Percentiles rank a stretch among this genome's conserved stretches.
These are phyloP conservation scores for Aspergillus caelatus DNA, from an alignment of 2,329 filamentous ascomycete species.

Conservation along the genomic window DNA sequence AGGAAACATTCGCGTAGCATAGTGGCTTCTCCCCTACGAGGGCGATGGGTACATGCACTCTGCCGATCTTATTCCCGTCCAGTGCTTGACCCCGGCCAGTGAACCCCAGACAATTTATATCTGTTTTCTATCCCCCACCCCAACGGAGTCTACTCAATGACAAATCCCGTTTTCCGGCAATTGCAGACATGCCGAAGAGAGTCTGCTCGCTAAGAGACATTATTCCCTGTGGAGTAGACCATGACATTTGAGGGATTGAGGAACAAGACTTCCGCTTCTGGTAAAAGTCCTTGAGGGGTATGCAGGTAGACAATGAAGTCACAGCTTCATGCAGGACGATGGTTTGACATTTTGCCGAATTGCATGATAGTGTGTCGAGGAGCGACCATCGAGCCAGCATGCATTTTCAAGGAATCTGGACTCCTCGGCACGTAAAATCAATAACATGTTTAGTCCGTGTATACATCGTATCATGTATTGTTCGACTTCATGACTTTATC, in stretches of 20 bases:
- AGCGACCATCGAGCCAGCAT: background rate
- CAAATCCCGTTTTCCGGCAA: background rate
- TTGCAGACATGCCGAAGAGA: background rate
- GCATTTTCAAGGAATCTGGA: background rate
- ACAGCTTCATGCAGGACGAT: background rate
- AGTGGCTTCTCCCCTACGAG: slow-evolving; percentile 14
- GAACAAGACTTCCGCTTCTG: slow-evolving; percentile 7
- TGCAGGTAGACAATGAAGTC: background rate
- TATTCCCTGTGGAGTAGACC: background rate
- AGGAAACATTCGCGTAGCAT: slow-evolving; percentile 26
- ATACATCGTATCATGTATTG: background rate
- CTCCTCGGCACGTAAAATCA: background rate
- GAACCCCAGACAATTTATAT: slow-evolving; percentile 11
- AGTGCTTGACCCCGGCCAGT: background rate
- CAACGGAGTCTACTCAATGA: background rate
- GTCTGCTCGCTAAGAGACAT: background rate
- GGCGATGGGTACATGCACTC: slow-evolving; percentile 7
- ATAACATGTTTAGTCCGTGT: background rate
- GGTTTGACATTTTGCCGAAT: background rate
- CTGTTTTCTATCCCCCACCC: background rate
- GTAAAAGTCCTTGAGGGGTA: slow-evolving; percentile 19
- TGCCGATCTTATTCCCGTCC: slow-evolving; percentile 14
- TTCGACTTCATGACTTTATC: background rate
- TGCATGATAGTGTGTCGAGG: slow-evolving; percentile 1
- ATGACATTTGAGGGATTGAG: background rate